Base-by-base conservation (phyloP, 306 rosid species). In the Vicia faba region DNA sequence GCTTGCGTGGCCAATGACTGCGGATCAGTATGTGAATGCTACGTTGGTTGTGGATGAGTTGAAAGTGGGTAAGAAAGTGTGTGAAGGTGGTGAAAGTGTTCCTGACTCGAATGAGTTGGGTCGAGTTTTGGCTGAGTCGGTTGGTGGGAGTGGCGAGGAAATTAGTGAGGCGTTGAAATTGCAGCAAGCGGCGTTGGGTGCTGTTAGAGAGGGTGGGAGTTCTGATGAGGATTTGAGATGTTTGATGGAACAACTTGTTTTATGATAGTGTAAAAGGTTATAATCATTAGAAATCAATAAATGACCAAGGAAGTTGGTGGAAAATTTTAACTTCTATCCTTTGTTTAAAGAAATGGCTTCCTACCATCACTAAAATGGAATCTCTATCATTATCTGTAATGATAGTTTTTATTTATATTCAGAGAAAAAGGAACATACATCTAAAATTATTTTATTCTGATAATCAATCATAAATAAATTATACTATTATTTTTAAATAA, bases 1-100 rank as follows among this genome's bases (percentile, higher is more conserved):
- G 62, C 39, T 86, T 16, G 75, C 76, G 3, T 86, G 88, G 91
- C 86, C 91, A 0, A 64, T 83, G 74, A 19, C 62, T 0, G 83
- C 91, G 0, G 84, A 86, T 46, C 91, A 86, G 1, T 86, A 43
- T 8, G 53, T 41, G 18, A 28, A 83, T 11, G 78, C 82, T 1
- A 78, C 78, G 13, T 51, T 86, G 44, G 61, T 86, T 29, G 86
- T 80, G 74, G 84, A 80, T n/a, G 65, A 78, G 36, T 48, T 78
- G 33, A 70, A 76, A 35, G 78, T 76, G 8, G 86, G 71, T 0
- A 68, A 11, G 13, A 70, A 14, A 50, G 81, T 78, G 2, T 67
- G 86, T 18, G 86, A 80, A 39, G 91, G 86, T 1, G 36, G 10
- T 0, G 5, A 7, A 0, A 39, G 49, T 0, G 74, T 83, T 36